phyloP scores from a whole-genome alignment of 176 grass and related monocot species.

The Oryza officinalis region DNA sequence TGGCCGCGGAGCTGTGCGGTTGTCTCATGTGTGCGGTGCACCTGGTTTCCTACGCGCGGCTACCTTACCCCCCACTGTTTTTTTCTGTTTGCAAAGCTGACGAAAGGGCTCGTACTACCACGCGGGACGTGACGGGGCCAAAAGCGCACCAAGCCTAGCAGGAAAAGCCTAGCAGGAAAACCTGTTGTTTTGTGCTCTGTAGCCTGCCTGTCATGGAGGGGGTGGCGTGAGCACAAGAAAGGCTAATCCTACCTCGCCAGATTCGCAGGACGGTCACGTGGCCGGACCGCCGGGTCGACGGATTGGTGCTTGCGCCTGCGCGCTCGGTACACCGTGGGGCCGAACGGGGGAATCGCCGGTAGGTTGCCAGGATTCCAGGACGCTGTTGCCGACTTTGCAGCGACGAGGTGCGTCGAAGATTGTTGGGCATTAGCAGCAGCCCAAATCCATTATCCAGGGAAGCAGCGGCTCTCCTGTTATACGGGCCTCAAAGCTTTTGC shows the following conservation, averaged over 20 bases:
- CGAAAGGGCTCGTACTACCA: background rate
- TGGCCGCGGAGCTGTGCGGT: background rate
- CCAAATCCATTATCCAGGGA: background rate
- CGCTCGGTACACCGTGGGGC: background rate
- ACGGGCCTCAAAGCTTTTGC: background rate
- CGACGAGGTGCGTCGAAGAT: background rate
- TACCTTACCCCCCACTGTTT: background rate
- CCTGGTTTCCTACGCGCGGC: background rate
- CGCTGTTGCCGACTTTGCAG: background rate
- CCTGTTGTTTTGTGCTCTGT: background rate
- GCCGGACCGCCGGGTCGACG: background rate
- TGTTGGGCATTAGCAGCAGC: background rate
- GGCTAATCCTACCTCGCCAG: background rate
- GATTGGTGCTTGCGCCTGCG: conserved; percentile 17
- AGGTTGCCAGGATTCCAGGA: background rate
- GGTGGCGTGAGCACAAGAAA: conserved; percentile 27
- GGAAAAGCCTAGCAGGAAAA: background rate
- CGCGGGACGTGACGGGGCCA: background rate
- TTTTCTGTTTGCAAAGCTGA: background rate
- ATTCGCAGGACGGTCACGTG: conserved; percentile 35
- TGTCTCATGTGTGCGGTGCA: background rate
- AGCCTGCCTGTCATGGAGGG: background rate
- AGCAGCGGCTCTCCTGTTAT: background rate
- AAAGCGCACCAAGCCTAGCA: background rate
- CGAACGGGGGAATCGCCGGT: background rate